Percentiles rank a stretch among this genome's conserved stretches.
These are phyloP conservation scores for Rhizopogon sp. DNA, from an alignment of 768 basidiomycete species.

Conservation along the genomic window DNA sequence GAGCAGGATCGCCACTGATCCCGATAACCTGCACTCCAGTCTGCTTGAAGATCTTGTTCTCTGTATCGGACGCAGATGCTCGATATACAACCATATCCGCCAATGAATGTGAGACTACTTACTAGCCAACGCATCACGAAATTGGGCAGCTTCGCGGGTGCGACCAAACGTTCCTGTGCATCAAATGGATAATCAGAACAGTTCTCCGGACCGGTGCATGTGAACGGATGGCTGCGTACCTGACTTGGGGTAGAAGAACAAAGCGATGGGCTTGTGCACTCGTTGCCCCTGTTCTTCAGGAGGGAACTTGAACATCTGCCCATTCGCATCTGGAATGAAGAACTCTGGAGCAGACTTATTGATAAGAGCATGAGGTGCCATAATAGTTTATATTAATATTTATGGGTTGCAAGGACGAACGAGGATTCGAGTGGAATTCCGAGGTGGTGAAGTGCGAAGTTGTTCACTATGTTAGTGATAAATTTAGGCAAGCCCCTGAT, in stretches of 20 bases:
- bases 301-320: slow-evolving; percentile 52
- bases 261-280: slow-evolving; percentile 45
- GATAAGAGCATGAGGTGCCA: slow-evolving; percentile 49
- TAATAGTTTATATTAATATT: slow-evolving; percentile 12
- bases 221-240: slow-evolving; percentile 34
- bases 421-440: background rate
- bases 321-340: slow-evolving; percentile 60
- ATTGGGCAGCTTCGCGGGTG: slow-evolving; percentile 77
- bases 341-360: slow-evolving; percentile 64
- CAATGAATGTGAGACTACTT: slow-evolving; percentile 14
- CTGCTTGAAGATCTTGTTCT: slow-evolving; percentile 60
- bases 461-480: background rate
- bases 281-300: slow-evolving; percentile 44
- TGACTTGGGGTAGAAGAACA: slow-evolving; percentile 79
- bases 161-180: slow-evolving; percentile 65
- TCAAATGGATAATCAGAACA: background rate
- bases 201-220: background rate
- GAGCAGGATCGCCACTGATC: slow-evolving; percentile 66
- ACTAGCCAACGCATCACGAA: slow-evolving; percentile 76
- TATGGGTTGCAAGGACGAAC: background rate
- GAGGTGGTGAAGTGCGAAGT: background rate
- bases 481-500: slow-evolving; percentile 5
- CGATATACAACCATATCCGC: background rate
- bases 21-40: slow-evolving; percentile 67
- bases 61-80: slow-evolving; percentile 28